A percentile compares a stretch with the other conserved stretches of the same genome.
Evolutionary conservation across 2,329 filamentous ascomycete species (phyloP).

Genomic region (Colletotrichum tropicicola): DNA sequence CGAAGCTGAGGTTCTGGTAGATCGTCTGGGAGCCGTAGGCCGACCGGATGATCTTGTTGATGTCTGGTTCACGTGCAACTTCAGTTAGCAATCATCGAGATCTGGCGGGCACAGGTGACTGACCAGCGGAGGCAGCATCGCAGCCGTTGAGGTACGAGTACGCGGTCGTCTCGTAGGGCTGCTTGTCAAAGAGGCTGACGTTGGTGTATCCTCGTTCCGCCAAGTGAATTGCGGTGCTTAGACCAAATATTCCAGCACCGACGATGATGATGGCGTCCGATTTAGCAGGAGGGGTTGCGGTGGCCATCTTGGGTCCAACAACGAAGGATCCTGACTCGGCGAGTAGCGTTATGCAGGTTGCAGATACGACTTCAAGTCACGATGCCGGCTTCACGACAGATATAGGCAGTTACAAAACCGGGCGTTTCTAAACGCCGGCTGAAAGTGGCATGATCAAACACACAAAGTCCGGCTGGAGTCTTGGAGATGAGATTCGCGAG

Average conservation of each 20-base stretch:
- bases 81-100: background rate
- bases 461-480: too few species aligned
- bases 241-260: conserved; percentile 39
- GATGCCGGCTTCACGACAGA: background rate
- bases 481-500: too few species aligned
- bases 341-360: too few species aligned
- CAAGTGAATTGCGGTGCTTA: background rate
- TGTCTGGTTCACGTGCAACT: background rate
- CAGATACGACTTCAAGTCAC: background rate
- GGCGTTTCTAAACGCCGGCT: too few species aligned
- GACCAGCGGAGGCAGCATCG: conserved; percentile 53
- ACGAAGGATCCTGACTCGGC: too few species aligned
- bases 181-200: conserved; percentile 57
- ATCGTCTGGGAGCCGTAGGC: conserved; percentile 43
- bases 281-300: background rate
- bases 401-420: too few species aligned
- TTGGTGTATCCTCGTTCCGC: conserved; percentile 50
- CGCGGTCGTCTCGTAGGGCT: conserved; percentile 46
- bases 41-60: background rate
- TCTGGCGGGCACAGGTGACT: background rate
- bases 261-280: background rate
- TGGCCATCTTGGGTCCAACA: background rate
- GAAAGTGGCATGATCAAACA: too few species aligned
- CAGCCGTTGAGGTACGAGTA: conserved; percentile 52
- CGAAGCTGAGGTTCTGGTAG: conserved; percentile 54